These are phyloP conservation scores for Ploettnerulaceae sp. DNA, from an alignment of 2,329 filamentous ascomycete genomes.

Conservation along the genomic window DNA sequence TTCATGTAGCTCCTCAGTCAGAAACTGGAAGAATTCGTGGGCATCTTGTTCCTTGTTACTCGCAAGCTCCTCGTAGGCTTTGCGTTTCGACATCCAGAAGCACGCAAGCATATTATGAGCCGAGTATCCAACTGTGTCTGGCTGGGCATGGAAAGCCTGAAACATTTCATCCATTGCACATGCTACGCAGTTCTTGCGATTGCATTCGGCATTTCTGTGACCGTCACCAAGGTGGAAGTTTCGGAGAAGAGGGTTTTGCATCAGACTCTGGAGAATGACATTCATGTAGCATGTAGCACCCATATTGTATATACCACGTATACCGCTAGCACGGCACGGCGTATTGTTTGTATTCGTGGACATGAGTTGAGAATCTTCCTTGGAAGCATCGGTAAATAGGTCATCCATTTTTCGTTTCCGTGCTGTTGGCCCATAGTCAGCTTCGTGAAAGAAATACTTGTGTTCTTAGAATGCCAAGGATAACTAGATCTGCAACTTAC, in stretches of 20 bases:
- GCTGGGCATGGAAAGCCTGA: constrained; percentile 64
- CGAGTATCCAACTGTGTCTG: constrained; percentile 84
- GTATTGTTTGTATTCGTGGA: constrained; percentile 71
- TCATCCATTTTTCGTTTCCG: constrained; percentile 76
- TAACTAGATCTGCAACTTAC: constrained; percentile 40
- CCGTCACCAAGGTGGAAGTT: constrained; percentile 92
- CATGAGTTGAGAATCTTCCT: constrained; percentile 73
- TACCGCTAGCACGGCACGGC: constrained; percentile 79
- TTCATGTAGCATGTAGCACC: constrained; percentile 99
- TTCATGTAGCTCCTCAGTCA: constrained; percentile 85
- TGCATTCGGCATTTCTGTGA: constrained; percentile 74
- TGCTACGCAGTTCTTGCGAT: constrained; percentile 56
- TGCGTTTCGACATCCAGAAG: constrained; percentile 81
- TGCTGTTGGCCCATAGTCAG: constrained; percentile 35
- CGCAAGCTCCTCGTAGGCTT: constrained; percentile 67
- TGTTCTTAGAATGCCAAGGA: constrained; percentile 1
- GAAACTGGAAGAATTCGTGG: constrained; percentile 94
- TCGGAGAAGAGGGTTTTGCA: constrained; percentile 87
- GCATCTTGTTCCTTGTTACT: constrained; percentile 96
- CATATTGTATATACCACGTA: constrained; percentile 92
- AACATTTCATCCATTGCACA: constrained; percentile 72
- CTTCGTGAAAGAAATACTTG: neutral
- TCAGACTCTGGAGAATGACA: constrained; percentile 85
- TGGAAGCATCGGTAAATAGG: constrained; percentile 56
- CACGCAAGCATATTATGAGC: constrained; percentile 84